These are phyloP conservation scores for Fusarium sambucinum DNA, from an alignment of 2,329 filamentous ascomycete genomes.

Conservation along the genomic window DNA sequence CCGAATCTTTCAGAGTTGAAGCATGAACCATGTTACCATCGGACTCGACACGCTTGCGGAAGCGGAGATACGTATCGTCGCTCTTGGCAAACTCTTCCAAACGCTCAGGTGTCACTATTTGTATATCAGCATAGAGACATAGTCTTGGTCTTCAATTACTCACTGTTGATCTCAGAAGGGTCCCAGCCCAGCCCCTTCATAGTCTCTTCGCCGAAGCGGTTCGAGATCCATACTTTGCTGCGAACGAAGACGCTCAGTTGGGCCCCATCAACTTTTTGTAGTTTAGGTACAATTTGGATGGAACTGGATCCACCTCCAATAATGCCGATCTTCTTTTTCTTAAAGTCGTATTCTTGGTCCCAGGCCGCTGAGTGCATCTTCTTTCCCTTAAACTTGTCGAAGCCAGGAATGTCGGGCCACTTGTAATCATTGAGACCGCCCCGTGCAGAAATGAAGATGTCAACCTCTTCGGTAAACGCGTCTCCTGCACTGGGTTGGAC, in stretches of 20 bases:
- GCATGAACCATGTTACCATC: slow-evolving; percentile 4
- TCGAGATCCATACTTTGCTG: slow-evolving; percentile 12
- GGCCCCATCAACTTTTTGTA: not conserved
- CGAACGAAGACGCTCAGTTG: slow-evolving; percentile 1
- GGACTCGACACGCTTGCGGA: slow-evolving; percentile 3
- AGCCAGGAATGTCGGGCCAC: not conserved
- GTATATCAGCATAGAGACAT: not conserved
- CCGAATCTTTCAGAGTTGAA: not conserved
- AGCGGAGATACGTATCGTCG: not conserved
- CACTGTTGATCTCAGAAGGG: not conserved
- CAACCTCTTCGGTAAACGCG: not conserved
- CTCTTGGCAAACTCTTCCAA: not conserved
- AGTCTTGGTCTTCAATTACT: not conserved
- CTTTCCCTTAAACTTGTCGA: not conserved
- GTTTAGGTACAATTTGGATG: not conserved
- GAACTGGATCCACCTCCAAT: not conserved
- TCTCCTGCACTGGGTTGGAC: accelerated
- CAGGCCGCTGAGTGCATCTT: slow-evolving; percentile 15
- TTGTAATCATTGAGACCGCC: not conserved
- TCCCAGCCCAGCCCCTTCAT: not conserved
- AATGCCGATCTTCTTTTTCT: not conserved
- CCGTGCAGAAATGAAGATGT: not conserved
- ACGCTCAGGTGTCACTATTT: not conserved
- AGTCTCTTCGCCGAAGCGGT: not conserved
- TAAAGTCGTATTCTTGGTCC: not conserved